Conservation (phyloP, 139 green algal genomes). For the Volvox africanus region DNA sequence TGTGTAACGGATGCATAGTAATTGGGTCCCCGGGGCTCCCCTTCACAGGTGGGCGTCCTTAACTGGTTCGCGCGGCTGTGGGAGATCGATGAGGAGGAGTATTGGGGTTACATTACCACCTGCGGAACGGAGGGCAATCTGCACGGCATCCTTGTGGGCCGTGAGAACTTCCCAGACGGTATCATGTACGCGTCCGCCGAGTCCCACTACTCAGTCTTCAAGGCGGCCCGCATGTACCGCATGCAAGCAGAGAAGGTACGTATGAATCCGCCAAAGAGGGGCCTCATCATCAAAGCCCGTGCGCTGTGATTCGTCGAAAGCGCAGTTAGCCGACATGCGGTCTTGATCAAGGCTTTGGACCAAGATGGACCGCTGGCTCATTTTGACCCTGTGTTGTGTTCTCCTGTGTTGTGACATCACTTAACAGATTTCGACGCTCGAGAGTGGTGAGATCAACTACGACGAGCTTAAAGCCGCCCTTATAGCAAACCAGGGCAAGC, state of each 20-base stretch:
- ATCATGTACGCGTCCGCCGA: conserved; percentile 93
- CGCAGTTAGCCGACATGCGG: too few species aligned
- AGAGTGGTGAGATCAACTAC: conserved; percentile 96
- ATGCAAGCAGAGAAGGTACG: conserved; percentile 91
- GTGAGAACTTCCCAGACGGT: conserved; percentile 90
- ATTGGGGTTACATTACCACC: conserved; percentile 99
- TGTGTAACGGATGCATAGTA: too few species aligned
- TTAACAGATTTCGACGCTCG: conserved; percentile 69
- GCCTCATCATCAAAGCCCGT: too few species aligned
- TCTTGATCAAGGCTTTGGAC: too few species aligned
- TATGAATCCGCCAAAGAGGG: not conserved
- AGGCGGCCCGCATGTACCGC: conserved; percentile 96
- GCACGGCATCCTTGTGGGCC: conserved; percentile 95
- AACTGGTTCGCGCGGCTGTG: conserved; percentile 98
- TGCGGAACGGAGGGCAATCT: conserved; percentile 99
- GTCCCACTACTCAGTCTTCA: conserved; percentile 98
- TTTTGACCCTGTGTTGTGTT: too few species aligned
- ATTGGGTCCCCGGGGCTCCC: too few species aligned
- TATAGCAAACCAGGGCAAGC: conserved; percentile 72
- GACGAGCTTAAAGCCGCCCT: conserved; percentile 78
- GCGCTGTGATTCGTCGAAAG: too few species aligned
- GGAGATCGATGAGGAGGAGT: conserved; percentile 94
- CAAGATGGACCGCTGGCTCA: too few species aligned
- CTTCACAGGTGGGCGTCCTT: conserved; percentile 88
- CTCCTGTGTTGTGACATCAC: not conserved